Conservation (phyloP, 441 rosid species). For the Raphanus hybrid region DNA sequence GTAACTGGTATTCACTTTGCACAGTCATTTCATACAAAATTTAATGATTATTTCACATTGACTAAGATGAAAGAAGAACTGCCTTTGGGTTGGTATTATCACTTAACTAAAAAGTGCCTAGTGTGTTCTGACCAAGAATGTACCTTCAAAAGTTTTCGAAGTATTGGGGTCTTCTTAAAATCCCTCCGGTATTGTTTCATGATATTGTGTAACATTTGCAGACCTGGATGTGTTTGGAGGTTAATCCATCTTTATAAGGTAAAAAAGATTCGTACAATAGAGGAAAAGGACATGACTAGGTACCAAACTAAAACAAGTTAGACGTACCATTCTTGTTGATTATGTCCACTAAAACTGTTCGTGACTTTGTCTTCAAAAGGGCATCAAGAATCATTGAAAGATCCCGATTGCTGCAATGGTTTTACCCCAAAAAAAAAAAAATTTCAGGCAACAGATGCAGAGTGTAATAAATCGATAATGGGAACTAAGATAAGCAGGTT, state of each 20-base stretch:
- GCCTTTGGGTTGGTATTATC: conserved; percentile 26
- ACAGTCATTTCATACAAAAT: conserved; percentile 7
- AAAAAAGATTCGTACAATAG: conserved; percentile 9
- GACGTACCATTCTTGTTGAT: conserved; percentile 88
- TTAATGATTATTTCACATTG: conserved; percentile 7
- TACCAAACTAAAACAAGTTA: conserved; percentile 38
- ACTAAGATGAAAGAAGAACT: conserved; percentile 16
- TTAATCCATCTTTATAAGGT: conserved; percentile 30
- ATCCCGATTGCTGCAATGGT: conserved; percentile 86
- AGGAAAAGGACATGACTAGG: conserved; percentile 13
- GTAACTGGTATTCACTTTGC: conserved; percentile 10
- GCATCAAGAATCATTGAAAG: conserved; percentile 99
- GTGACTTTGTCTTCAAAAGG: conserved; percentile 90
- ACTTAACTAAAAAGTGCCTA: conserved; percentile 11
- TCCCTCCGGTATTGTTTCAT: conserved; percentile 89
- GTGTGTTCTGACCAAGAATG: conserved; percentile 21
- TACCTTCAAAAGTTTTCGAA: conserved; percentile 98
- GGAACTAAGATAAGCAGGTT: conserved; percentile 27
- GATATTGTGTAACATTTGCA: conserved; percentile 43
- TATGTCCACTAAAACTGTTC: conserved; percentile 75
- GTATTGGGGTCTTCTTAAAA: conserved; percentile 95
- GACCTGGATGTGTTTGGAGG: conserved; percentile 58
- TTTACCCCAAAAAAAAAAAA: conserved; percentile 38
- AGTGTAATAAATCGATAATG: conserved; percentile 42
- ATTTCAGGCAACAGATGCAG: conserved; percentile 40